Base-by-base conservation (phyloP, 2,329 filamentous ascomycete genomes). In the Fusarium buharicum region DNA sequence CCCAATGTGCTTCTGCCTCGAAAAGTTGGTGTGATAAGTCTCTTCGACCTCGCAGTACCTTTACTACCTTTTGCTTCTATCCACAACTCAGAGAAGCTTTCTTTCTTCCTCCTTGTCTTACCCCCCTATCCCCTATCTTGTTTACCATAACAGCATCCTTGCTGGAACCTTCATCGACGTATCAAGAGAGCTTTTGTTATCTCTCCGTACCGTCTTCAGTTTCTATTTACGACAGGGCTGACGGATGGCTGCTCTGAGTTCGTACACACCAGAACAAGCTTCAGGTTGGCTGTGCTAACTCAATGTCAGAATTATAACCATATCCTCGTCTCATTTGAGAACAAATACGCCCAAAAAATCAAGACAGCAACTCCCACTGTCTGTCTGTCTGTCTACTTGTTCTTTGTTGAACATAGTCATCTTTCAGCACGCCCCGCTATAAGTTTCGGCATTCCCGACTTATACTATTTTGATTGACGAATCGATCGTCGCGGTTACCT, bases 161-260 rank as follows among this genome's bases (percentile, higher is more conserved):
- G 45, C 37, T 59, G 59, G 56, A 56, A 39, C 50, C 28, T 58
- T 53, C 48, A 36, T 49, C 44, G 52, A 58, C 66, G 59, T 67
- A 70, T 70, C 68, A 70, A 70, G 64, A 68, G 68, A 66, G 59
- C 43, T 50, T 46, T 41, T 62, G 63, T 71, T 71, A 71, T 71
- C 69, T 71, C 63, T 71, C 44, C 56, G 53, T 54, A 50, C 55
- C 62, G 55, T 55, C 60, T 55, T 63, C 67, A 66, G 69, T 62
- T 70, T 55, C 69, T 71, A 70, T 71, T 70, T 71, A 61, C 63
- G 52, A 71, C 67, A 71, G 66, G 51, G 69, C 67, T 71, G 69
- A 70, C 66, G 68, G 58, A 71, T 71, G 69, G 69, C 69, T 71
- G 67, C 70, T 61, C 57, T 70, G 69, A 70, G 67, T 71, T 66